Conservation (phyloP, 73 alveolate genomes). For the Stentor roeselii region DNA sequence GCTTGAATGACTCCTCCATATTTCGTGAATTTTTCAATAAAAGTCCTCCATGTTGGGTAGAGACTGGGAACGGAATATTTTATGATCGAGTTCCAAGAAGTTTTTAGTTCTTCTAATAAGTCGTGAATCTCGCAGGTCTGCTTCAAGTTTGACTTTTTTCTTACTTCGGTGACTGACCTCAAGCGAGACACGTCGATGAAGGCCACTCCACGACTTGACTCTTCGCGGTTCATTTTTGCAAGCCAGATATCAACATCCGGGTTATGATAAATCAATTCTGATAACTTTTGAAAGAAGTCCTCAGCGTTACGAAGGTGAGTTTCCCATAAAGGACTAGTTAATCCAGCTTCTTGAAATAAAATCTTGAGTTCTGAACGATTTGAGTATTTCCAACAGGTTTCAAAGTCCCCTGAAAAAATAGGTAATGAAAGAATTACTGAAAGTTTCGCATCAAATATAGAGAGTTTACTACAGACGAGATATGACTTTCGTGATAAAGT, state of each 20-base stretch:
- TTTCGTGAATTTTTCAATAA: slow-evolving; percentile 68
- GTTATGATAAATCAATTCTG: slow-evolving; percentile 86
- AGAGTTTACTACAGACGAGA: slow-evolving; percentile 88
- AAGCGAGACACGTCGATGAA: slow-evolving; percentile 75
- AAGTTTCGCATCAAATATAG: slow-evolving; percentile 89
- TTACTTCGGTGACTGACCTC: slow-evolving; percentile 62
- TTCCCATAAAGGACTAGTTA: slow-evolving; percentile 90
- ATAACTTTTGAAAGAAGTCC: slow-evolving; percentile 83
- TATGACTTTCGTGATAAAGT: slow-evolving; percentile 83
- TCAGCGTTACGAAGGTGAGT: slow-evolving; percentile 90
- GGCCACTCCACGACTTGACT: slow-evolving; percentile 97
- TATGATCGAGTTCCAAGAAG: slow-evolving; percentile 77
- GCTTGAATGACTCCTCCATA: slow-evolving; percentile 97
- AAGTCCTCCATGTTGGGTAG: slow-evolving; percentile 88
- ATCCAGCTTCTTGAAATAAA: slow-evolving; percentile 86
- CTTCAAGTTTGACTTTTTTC: slow-evolving; percentile 59
- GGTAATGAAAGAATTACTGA: slow-evolving; percentile 85
- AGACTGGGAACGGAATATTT: slow-evolving; percentile 83
- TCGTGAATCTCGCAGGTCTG: slow-evolving; percentile 69
- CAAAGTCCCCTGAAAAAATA: slow-evolving; percentile 91
- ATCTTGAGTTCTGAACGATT: slow-evolving; percentile 93
- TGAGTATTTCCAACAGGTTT: slow-evolving; percentile 74
- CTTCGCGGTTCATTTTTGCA: slow-evolving; percentile 93
- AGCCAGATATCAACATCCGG: slow-evolving; percentile 93
- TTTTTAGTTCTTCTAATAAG: slow-evolving; percentile 67